Evolutionary conservation across 1,284 basidiomycete species (phyloP).

Genomic region (Apiotrichum gracile): DNA sequence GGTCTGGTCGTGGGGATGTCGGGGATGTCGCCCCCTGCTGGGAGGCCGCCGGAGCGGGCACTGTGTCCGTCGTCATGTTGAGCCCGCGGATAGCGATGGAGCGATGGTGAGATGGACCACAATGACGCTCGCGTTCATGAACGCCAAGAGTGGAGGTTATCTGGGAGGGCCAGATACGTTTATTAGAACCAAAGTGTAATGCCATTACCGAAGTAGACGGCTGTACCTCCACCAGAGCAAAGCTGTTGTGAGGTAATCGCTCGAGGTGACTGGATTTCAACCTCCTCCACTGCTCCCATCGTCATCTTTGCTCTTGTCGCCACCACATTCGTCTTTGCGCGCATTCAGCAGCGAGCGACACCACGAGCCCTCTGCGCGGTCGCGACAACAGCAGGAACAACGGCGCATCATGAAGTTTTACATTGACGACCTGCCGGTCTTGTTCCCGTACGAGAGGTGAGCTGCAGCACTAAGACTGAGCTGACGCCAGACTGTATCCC

Average conservation of each 20-base stretch:
- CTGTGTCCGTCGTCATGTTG: no score
- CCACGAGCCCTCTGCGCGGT: no score
- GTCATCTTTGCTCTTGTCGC: no score
- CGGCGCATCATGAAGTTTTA: slow-evolving; percentile 83
- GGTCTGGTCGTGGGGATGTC: no score
- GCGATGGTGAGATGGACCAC: not conserved
- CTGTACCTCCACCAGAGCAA: no score
- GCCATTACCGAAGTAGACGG: no score
- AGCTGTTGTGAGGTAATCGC: not conserved
- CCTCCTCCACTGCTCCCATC: no score
- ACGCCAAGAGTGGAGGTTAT: not conserved
- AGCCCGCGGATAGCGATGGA: not conserved
- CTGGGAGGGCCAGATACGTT: not conserved
- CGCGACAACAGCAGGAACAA: not conserved
- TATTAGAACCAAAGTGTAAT: not conserved
- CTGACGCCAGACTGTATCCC: slow-evolving; percentile 31
- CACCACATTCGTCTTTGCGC: no score
- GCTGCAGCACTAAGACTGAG: slow-evolving; percentile 1
- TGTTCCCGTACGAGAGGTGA: slow-evolving; percentile 76
- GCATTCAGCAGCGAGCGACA: no score
- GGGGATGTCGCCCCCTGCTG: no score
- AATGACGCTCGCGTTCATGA: not conserved
- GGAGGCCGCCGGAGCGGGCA: no score
- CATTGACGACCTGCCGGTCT: slow-evolving; percentile 86
- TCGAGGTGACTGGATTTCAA: not conserved